phyloP scores from a whole-genome alignment of 345 rosid species.

The Tarenaya hassleriana region DNA sequence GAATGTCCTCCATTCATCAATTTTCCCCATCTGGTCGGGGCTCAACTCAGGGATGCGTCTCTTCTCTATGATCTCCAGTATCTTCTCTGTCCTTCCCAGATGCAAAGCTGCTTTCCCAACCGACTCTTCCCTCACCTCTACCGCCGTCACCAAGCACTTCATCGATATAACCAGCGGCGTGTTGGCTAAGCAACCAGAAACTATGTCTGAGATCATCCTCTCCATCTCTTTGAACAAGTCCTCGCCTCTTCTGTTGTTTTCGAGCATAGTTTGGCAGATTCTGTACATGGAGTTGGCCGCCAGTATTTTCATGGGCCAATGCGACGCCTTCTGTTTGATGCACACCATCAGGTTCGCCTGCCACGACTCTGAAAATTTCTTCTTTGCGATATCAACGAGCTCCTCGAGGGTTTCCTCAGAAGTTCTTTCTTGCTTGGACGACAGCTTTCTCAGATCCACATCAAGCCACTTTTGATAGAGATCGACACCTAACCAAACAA shows the following conservation, averaged over 20 bases:
- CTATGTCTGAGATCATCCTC: constrained; percentile 52
- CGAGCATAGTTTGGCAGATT: constrained; percentile 50
- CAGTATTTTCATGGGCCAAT: constrained; percentile 59
- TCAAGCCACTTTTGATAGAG: constrained; percentile 61
- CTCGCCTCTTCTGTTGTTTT: constrained; percentile 24
- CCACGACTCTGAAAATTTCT: constrained; percentile 38
- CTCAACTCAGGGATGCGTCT: constrained; percentile 32
- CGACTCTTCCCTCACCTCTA: constrained; percentile 53
- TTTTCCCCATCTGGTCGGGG: constrained; percentile 38
- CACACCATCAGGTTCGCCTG: constrained; percentile 27
- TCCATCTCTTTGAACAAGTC: constrained; percentile 37
- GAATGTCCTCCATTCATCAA: constrained; percentile 60
- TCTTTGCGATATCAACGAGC: constrained; percentile 48
- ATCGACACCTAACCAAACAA: constrained; percentile 62
- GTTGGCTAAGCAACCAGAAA: constrained; percentile 77
- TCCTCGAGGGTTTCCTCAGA: constrained; percentile 47
- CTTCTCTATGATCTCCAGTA: constrained; percentile 45
- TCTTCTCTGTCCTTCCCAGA: constrained; percentile 52
- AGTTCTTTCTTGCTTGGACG: constrained; percentile 33
- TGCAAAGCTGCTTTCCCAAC: constrained; percentile 47
- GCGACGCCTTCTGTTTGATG: constrained; percentile 40
- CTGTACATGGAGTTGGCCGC: constrained; percentile 85
- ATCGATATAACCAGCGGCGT: constrained; percentile 35
- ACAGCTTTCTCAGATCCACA: constrained; percentile 52
- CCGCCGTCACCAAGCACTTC: constrained; percentile 49